Percentiles rank a stretch among this genome's conserved stretches.
phyloP scores from a whole-genome alignment of 495 filamentous ascomycete genomes.

The Podospora comata region DNA sequence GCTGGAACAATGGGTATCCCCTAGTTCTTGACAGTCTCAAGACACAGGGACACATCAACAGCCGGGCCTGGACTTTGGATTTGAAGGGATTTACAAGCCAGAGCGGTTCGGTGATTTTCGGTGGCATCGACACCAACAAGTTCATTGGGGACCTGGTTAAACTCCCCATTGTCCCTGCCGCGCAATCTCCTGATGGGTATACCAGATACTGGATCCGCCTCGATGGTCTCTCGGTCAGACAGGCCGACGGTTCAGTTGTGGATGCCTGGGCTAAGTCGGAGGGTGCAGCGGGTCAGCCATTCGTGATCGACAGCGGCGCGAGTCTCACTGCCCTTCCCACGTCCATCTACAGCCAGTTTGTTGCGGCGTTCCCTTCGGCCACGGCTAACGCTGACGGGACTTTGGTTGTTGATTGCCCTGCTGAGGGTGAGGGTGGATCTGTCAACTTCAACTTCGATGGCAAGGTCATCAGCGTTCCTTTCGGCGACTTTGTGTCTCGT shows the following conservation, averaged over 20 bases:
- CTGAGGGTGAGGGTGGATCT: slow-evolving; percentile 50
- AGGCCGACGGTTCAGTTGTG: slow-evolving; percentile 19
- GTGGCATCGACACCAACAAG: slow-evolving; percentile 84
- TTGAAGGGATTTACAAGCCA: slow-evolving; percentile 39
- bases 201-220: slow-evolving; percentile 23
- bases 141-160: slow-evolving; percentile 64
- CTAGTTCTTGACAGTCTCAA: slow-evolving; percentile 64
- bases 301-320: slow-evolving; percentile 29
- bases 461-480: slow-evolving; percentile 48
- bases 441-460: slow-evolving; percentile 60
- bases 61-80: slow-evolving; percentile 68
- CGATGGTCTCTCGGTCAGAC: slow-evolving; percentile 23
- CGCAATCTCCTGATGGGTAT: slow-evolving; percentile 21
- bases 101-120: slow-evolving; percentile 68
- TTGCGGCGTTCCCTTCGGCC: slow-evolving; percentile 45
- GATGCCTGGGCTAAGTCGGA: slow-evolving; percentile 12
- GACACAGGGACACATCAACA: slow-evolving; percentile 58
- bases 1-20: slow-evolving; percentile 52
- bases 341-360: slow-evolving; percentile 26
- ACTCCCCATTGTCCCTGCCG: slow-evolving; percentile 34
- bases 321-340: slow-evolving; percentile 24
- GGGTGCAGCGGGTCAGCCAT: slow-evolving; percentile 14
- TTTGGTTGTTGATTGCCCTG: slow-evolving; percentile 60
- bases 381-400: slow-evolving; percentile 43
- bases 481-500: slow-evolving; percentile 66